Percentiles rank a stretch among this genome's conserved stretches.
phyloP scores from a whole-genome alignment of 176 grass and related monocot genomes.

The Phyllostachys edulis region DNA sequence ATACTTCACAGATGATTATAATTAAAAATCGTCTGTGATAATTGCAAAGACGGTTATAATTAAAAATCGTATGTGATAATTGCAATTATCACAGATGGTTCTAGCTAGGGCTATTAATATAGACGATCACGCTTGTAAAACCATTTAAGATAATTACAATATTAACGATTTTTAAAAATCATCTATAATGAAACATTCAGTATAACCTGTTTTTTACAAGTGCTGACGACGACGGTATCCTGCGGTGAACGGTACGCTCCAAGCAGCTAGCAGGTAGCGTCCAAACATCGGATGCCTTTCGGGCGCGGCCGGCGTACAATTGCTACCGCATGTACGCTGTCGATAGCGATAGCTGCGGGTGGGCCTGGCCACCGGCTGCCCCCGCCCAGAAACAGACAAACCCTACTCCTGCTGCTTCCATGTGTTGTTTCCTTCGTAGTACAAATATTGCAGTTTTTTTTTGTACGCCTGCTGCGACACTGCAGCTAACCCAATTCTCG shows the following conservation, averaged over 20 bases:
- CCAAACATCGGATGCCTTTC: constrained; percentile 44
- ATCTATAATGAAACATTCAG: too few relatives aligned
- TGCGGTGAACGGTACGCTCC: neutral
- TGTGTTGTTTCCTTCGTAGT: neutral
- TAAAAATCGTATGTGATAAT: too few relatives aligned
- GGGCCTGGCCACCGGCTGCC: neutral
- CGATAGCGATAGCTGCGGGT: neutral
- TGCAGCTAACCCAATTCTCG: neutral
- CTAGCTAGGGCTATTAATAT: too few relatives aligned
- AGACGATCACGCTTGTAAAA: too few relatives aligned
- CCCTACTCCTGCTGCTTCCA: constrained; percentile 18
- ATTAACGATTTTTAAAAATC: too few relatives aligned
- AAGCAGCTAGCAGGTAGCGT: constrained; percentile 14
- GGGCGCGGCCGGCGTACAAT: neutral
- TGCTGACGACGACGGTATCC: constrained; percentile 19
- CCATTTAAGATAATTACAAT: too few relatives aligned
- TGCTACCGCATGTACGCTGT: neutral
- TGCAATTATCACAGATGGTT: too few relatives aligned
- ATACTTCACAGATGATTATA: too few relatives aligned
- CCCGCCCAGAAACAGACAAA: constrained; percentile 8
- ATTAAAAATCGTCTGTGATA: too few relatives aligned
- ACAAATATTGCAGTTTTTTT: neutral
- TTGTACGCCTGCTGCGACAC: neutral
- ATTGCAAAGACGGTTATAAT: too few relatives aligned
- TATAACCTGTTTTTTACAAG: too few relatives aligned